Conservation (phyloP, 495 filamentous ascomycete species). For the Echria macrotheca region DNA sequence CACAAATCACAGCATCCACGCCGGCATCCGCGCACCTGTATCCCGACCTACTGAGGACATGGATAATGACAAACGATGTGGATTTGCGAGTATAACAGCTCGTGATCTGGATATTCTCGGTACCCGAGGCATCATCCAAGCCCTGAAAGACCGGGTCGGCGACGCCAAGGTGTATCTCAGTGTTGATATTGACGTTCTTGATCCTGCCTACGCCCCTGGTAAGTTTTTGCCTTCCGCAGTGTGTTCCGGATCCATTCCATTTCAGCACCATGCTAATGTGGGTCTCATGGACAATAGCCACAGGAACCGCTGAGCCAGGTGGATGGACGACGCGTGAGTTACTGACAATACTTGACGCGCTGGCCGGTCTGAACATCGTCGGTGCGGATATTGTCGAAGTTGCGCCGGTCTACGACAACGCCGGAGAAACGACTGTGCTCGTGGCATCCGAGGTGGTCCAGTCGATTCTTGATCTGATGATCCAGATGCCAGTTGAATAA, state of each 20-base stretch:
- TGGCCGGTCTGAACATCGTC: constrained; percentile 67
- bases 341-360: constrained; percentile 39
- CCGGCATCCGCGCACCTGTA: constrained; percentile 75
- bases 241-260: too few relatives aligned
- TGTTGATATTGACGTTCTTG: constrained; percentile 84
- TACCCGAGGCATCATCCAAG: constrained; percentile 63
- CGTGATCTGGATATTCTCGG: constrained; percentile 77
- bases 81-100: constrained; percentile 76
- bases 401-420: constrained; percentile 64
- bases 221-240: not conserved
- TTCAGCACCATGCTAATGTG: constrained; percentile 41
- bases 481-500: constrained; percentile 27
- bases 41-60: constrained; percentile 63
- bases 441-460: constrained; percentile 50
- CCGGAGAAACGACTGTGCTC: constrained; percentile 62
- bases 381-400: constrained; percentile 79
- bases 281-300: constrained; percentile 61
- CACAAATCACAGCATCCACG: constrained; percentile 78
- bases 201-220: constrained; percentile 58
- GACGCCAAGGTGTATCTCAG: constrained; percentile 73
- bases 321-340: constrained; percentile 79
- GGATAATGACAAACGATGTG: constrained; percentile 76
- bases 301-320: constrained; percentile 81
- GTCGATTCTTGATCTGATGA: constrained; percentile 33
- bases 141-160: constrained; percentile 69